Evolutionary conservation across 2,329 filamentous ascomycete species (phyloP).

Genomic region (Lomentospora prolificans): DNA sequence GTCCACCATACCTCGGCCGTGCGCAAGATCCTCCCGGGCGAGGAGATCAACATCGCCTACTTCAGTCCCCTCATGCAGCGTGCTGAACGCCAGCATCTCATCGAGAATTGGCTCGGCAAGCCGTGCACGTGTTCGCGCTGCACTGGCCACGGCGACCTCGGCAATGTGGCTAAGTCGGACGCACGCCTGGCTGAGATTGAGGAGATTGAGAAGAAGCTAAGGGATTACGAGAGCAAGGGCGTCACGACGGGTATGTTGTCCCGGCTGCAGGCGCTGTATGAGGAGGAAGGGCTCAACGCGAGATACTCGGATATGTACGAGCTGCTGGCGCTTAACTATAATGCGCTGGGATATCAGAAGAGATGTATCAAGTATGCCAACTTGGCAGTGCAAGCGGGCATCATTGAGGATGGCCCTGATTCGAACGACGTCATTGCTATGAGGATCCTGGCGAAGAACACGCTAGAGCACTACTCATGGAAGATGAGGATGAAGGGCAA

Average conservation of each 20-base stretch:
- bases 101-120: constrained; percentile 27
- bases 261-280: constrained; percentile 26
- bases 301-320: constrained; percentile 24
- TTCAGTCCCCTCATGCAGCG: constrained; percentile 22
- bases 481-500: constrained; percentile 5
- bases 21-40: constrained; percentile 28
- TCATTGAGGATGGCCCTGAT: constrained; percentile 13
- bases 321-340: constrained; percentile 28
- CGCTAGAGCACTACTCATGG: constrained; percentile 8
- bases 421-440: constrained; percentile 10
- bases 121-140: constrained; percentile 29
- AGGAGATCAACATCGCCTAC: constrained; percentile 34
- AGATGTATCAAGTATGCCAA: constrained; percentile 26
- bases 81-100: constrained; percentile 19
- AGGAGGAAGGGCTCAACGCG: constrained; percentile 28
- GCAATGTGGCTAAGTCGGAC: constrained; percentile 23
- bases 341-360: constrained; percentile 28
- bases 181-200: constrained; percentile 25
- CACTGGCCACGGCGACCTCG: constrained; percentile 17
- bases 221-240: constrained; percentile 1
- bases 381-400: constrained; percentile 26
- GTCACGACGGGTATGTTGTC: constrained; percentile 24
- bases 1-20: constrained; percentile 28
- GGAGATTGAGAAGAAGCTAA: constrained; percentile 13
- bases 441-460: constrained; percentile 5